Conservation (phyloP, 202 grass and related monocot species). For the Miscanthus sacchariflorus region DNA sequence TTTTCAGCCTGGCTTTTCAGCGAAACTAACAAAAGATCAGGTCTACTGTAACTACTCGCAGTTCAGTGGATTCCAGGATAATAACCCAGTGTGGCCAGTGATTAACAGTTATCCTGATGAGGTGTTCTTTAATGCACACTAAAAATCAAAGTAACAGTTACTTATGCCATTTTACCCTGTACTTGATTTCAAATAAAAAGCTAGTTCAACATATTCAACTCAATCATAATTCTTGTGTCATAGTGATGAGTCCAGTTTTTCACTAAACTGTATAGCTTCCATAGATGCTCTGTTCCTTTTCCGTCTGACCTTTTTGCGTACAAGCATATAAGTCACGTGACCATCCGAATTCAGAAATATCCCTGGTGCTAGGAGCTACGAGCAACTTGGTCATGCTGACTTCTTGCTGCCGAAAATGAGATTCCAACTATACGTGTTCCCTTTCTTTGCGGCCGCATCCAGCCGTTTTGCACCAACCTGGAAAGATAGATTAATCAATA, state of each 20-base stretch:
- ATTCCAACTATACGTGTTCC: slow-evolving; percentile 75
- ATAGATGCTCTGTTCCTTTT: not conserved
- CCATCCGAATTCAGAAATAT: not conserved
- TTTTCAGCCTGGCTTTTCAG: too few species aligned
- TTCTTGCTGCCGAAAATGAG: slow-evolving; percentile 86
- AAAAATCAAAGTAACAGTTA: not conserved
- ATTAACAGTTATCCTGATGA: not conserved
- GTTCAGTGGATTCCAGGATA: not conserved
- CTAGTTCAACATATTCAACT: not conserved
- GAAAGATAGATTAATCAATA: slow-evolving; percentile 1
- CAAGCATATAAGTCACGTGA: not conserved
- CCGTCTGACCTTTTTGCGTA: not conserved
- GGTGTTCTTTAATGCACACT: not conserved
- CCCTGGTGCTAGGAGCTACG: not conserved
- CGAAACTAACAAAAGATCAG: too few species aligned
- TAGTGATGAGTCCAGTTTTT: not conserved
- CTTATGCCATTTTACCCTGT: not conserved
- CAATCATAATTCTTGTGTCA: not conserved
- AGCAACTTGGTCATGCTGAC: slow-evolving; percentile 58
- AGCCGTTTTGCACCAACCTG: slow-evolving; percentile 88
- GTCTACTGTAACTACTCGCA: too few species aligned
- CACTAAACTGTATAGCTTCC: not conserved
- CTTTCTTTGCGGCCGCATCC: slow-evolving; percentile 75
- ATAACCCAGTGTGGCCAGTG: not conserved
- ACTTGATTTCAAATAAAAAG: not conserved